Evolutionary conservation across 1,139 yeast species (phyloP).

Genomic region (Saccharomyces hybrid): DNA sequence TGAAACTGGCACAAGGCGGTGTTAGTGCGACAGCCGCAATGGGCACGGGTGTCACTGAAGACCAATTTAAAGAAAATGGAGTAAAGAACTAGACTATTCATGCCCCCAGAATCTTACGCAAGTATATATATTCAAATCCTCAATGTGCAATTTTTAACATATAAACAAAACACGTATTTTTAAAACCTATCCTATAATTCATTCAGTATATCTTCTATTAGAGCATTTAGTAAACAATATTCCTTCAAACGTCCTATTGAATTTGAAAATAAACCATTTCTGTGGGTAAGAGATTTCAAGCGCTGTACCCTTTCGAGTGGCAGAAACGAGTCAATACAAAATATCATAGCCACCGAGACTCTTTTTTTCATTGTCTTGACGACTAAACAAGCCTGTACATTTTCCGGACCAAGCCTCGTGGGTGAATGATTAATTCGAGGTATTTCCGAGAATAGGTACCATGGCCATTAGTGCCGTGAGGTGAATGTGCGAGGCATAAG

Average conservation of each 20-base stretch:
- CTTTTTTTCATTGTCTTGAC: neutral
- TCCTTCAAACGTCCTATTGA: too few relatives aligned
- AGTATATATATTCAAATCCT: neutral
- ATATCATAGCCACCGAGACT: neutral
- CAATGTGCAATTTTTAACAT: neutral
- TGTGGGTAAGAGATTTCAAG: too few relatives aligned
- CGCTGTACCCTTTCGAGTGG: neutral
- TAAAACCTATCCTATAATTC: neutral
- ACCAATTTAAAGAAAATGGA: conserved; percentile 56
- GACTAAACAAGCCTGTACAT: neutral
- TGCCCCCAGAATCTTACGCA: too few relatives aligned
- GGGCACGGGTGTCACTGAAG: conserved; percentile 98
- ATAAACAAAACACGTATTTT: neutral
- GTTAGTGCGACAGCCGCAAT: conserved; percentile 93
- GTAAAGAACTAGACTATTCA: neutral
- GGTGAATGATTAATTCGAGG: too few relatives aligned
- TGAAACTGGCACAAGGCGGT: conserved; percentile 91
- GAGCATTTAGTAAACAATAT: too few relatives aligned
- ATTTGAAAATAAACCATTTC: too few relatives aligned
- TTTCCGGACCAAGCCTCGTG: too few relatives aligned
- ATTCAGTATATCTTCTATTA: neutral
- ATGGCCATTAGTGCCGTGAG: too few relatives aligned
- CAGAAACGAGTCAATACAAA: neutral
- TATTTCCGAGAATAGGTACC: too few relatives aligned
- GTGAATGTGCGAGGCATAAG: too few relatives aligned